These are phyloP conservation scores for Luzula sylvatica DNA, from an alignment of 176 grass and related monocot species.

Conservation along the genomic window DNA sequence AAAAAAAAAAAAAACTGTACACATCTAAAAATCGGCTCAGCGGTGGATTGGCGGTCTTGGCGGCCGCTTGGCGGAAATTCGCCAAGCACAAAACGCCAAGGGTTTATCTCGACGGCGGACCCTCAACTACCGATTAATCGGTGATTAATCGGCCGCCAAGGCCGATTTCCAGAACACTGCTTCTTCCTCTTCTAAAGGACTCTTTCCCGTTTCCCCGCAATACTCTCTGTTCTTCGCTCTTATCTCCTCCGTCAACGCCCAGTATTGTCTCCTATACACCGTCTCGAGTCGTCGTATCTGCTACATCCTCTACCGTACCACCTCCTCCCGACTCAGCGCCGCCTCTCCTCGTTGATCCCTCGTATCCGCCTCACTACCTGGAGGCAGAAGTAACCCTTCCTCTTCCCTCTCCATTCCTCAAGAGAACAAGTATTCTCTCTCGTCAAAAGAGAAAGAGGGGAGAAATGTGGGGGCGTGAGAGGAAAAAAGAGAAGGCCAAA, in stretches of 20 bases:
- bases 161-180: no score
- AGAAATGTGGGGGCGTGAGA: no score
- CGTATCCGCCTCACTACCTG: slow-evolving; percentile 25
- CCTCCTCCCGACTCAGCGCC: slow-evolving; percentile 71
- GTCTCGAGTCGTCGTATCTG: slow-evolving; percentile 27
- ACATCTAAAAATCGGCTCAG: no score
- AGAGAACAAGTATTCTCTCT: slow-evolving; percentile 1
- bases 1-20: no score
- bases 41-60: no score
- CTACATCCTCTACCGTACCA: slow-evolving; percentile 47
- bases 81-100: no score
- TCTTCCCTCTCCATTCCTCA: slow-evolving; percentile 20
- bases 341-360: slow-evolving; percentile 12
- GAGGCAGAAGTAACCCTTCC: background rate
- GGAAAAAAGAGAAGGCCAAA: no score
- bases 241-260: slow-evolving; percentile 70
- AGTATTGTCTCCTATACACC: slow-evolving; percentile 53
- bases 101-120: no score
- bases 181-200: slow-evolving; percentile 40
- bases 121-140: no score
- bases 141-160: no score
- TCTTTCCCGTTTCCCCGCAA: slow-evolving; percentile 55
- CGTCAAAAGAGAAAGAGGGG: no score
- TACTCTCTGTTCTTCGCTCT: slow-evolving; percentile 58
- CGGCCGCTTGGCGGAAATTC: no score